phyloP scores from a whole-genome alignment of 495 filamentous ascomycete species.

The Penicillium chermesinum region DNA sequence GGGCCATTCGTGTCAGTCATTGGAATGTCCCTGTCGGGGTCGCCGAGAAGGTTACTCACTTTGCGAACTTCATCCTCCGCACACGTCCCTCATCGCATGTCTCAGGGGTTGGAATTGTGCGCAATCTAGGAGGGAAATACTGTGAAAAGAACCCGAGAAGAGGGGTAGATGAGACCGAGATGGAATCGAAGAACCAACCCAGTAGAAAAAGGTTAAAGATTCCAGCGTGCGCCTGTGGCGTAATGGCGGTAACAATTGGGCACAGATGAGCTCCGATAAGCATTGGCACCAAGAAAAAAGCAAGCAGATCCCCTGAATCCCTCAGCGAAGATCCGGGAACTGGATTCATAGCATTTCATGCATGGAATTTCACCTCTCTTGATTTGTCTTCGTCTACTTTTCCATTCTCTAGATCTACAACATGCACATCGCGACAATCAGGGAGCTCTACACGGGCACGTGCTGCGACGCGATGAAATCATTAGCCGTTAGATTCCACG shows the following conservation, averaged over 20 bases:
- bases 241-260: neutral
- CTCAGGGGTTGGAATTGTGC: neutral
- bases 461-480: conserved; percentile 14
- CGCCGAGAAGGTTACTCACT: conserved; percentile 35
- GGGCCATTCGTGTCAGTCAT: conserved; percentile 20
- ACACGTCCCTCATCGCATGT: conserved; percentile 19
- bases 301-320: too few relatives aligned
- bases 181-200: neutral
- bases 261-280: neutral
- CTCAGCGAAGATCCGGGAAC: neutral
- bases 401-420: neutral
- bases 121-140: too few relatives aligned
- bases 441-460: conserved; percentile 11
- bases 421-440: conserved; percentile 14
- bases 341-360: neutral
- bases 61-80: conserved; percentile 58
- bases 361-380: neutral
- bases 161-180: neutral
- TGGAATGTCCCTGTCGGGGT: conserved; percentile 10
- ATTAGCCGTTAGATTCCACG: conserved; percentile 2
- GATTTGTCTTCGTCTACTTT: neutral
- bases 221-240: neutral
- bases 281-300: neutral
- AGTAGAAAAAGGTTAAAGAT: neutral
- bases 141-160: too few relatives aligned